phyloP scores from a whole-genome alignment of 495 filamentous ascomycete species.

The Penicillium simplicissimum region DNA sequence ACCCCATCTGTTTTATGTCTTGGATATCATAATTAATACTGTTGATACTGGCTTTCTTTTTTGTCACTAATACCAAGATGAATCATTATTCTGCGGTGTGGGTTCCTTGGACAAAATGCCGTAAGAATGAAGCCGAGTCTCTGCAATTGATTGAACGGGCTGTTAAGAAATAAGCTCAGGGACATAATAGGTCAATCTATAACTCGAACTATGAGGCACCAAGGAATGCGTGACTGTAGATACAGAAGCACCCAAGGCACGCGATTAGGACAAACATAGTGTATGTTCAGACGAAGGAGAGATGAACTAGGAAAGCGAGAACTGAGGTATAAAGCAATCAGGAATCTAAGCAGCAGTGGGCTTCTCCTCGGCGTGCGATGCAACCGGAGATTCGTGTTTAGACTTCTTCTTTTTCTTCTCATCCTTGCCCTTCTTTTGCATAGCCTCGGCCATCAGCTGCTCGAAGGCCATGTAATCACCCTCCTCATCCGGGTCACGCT shows the following conservation, averaged over 20 bases:
- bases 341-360: constrained; percentile 17
- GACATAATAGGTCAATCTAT: constrained; percentile 27
- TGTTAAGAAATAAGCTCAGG: constrained; percentile 12
- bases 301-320: constrained; percentile 4
- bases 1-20: not conserved
- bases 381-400: constrained; percentile 24
- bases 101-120: not conserved
- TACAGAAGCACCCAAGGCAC: constrained; percentile 3
- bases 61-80: constrained; percentile 1
- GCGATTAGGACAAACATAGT: constrained; percentile 8
- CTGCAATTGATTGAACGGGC: constrained; percentile 1
- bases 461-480: constrained; percentile 99
- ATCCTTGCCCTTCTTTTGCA: constrained; percentile 83
- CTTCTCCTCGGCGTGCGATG: constrained; percentile 10
- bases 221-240: constrained; percentile 12
- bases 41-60: not conserved
- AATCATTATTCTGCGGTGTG: not conserved
- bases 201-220: constrained; percentile 15
- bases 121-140: not conserved
- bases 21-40: constrained; percentile 1
- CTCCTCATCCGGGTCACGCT: constrained; percentile 91
- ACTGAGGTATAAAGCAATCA: constrained; percentile 5
- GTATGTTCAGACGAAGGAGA: constrained; percentile 16
- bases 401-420: constrained; percentile 69
- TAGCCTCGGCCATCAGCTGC: constrained; percentile 94